Conservation (phyloP, 805 yeast genomes). For the Naumovozyma dairenensis region DNA sequence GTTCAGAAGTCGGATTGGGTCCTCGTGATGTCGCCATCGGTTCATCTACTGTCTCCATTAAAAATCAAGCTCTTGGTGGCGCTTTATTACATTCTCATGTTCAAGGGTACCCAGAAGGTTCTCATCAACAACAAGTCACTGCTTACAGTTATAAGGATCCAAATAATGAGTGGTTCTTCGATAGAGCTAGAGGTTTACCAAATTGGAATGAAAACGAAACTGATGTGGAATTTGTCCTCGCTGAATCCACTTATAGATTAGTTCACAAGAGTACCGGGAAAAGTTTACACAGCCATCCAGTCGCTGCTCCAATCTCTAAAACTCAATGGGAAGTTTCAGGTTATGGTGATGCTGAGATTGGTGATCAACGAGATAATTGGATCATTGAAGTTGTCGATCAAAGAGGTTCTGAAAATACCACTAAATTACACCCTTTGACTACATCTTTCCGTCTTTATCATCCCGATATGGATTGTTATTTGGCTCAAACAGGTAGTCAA, state of each 20-base stretch:
- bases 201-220: constrained; percentile 23
- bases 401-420: constrained; percentile 39
- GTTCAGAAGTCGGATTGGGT: constrained; percentile 52
- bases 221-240: constrained; percentile 33
- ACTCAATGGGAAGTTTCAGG: constrained; percentile 76
- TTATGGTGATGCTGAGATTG: constrained; percentile 61
- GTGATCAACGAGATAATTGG: constrained; percentile 88
- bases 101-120: constrained; percentile 82
- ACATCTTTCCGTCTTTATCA: constrained; percentile 62
- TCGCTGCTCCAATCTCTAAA: constrained; percentile 64
- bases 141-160: constrained; percentile 82
- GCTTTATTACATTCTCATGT: constrained; percentile 80
- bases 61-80: constrained; percentile 66
- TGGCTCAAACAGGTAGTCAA: constrained; percentile 60
- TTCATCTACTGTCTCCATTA: constrained; percentile 36
- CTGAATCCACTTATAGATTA: constrained; percentile 63
- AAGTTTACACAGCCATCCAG: constrained; percentile 73
- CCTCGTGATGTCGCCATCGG: constrained; percentile 67
- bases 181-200: constrained; percentile 41
- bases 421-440: constrained; percentile 62
- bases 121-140: constrained; percentile 89
- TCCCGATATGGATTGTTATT: constrained; percentile 57
- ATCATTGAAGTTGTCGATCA: constrained; percentile 70
- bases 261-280: constrained; percentile 62
- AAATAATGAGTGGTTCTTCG: constrained; percentile 75